phyloP scores from a whole-genome alignment of 768 basidiomycete species.

The Amanita rubescens region DNA sequence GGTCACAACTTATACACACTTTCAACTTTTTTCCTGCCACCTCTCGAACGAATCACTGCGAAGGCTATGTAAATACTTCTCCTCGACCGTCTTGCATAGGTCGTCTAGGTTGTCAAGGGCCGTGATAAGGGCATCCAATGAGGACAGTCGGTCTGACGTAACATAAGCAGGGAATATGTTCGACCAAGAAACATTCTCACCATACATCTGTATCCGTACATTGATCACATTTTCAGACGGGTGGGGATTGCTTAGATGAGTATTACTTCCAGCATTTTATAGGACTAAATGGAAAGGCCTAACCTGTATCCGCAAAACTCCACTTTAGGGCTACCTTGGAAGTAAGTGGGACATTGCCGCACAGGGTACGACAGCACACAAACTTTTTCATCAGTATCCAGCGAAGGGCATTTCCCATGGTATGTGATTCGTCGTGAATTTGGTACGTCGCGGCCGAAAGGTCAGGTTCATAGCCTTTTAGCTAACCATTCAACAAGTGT shows the following conservation, averaged over 20 bases:
- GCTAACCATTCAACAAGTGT: conserved; percentile 38
- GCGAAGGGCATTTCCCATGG: conserved; percentile 86
- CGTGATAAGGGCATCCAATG: conserved; percentile 68
- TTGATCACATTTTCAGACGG: conserved; percentile 97
- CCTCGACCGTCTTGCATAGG: conserved; percentile 65
- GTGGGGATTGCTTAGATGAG: conserved; percentile 68
- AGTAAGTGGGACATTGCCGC: neutral
- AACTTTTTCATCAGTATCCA: conserved; percentile 99
- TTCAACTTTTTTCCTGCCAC: conserved; percentile 64
- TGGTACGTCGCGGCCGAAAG: conserved; percentile 88
- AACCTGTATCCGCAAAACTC: conserved; percentile 98
- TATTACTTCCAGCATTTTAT: neutral
- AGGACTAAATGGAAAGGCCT: conserved; percentile 16
- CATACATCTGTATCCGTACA: conserved; percentile 99
- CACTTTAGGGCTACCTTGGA: conserved; percentile 70
- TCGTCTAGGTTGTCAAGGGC: conserved; percentile 75
- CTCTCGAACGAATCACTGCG: conserved; percentile 45
- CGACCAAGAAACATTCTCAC: conserved; percentile 39
- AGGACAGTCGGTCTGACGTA: conserved; percentile 75
- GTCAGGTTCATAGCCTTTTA: conserved; percentile 77
- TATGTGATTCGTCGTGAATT: conserved; percentile 91
- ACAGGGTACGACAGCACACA: conserved; percentile 16
- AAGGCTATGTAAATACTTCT: conserved; percentile 57
- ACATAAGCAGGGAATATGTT: neutral
- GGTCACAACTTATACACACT: neutral